These are phyloP conservation scores for Insectozyma bohioensis DNA, from an alignment of 1,139 yeast species.

Conservation along the genomic window DNA sequence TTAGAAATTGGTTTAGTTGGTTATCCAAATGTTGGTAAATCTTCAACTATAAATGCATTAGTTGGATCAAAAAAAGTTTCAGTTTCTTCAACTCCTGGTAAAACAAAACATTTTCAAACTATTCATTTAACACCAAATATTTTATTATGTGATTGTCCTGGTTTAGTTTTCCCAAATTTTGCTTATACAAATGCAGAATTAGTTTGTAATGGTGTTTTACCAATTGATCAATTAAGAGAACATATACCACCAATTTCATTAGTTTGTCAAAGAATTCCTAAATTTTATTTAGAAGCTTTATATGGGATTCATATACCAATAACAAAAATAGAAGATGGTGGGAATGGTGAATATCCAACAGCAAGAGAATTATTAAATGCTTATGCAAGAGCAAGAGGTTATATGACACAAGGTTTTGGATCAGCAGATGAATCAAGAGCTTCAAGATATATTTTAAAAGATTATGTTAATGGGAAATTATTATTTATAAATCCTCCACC, in stretches of 20 bases:
- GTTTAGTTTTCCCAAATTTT: conserved; percentile 96
- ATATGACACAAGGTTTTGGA: conserved; percentile 96
- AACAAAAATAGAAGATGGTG: conserved; percentile 79
- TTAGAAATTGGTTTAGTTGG: conserved; percentile 95
- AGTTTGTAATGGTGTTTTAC: conserved; percentile 96
- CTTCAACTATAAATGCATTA: conserved; percentile 92
- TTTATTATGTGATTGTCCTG: conserved; percentile 96
- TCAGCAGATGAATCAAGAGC: conserved; percentile 97
- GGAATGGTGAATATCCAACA: conserved; percentile 77
- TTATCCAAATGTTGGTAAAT: conserved; percentile 95
- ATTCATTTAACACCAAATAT: conserved; percentile 81
- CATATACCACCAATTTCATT: conserved; percentile 87
- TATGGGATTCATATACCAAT: conserved; percentile 90
- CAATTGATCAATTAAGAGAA: conserved; percentile 95
- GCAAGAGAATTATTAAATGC: conserved; percentile 88
- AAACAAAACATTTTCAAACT: conserved; percentile 98
- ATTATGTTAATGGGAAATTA: conserved; percentile 90
- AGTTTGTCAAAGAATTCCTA: conserved; percentile 87
- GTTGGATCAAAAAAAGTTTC: conserved; percentile 97
- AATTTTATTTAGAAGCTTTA: conserved; percentile 81
- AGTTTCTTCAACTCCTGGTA: conserved; percentile 98
- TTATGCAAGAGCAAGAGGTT: conserved; percentile 96
- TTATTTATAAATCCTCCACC: conserved; percentile 91
- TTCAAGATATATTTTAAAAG: conserved; percentile 87
- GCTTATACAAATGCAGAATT: conserved; percentile 96